Conservation (phyloP, 2,329 filamentous ascomycete species). For the Penicillium sp. region DNA sequence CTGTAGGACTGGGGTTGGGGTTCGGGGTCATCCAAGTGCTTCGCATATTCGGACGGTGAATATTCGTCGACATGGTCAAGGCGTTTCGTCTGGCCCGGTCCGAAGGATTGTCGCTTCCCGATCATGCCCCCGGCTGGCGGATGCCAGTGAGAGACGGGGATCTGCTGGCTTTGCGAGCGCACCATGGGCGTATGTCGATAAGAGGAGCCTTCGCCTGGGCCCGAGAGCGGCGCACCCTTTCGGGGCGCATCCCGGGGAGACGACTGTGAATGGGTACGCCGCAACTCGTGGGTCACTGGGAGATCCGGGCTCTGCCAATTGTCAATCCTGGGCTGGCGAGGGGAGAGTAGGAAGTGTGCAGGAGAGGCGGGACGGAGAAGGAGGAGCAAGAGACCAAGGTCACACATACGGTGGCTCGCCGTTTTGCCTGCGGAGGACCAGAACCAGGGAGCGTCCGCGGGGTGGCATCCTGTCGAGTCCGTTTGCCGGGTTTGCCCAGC, state of each 20-base stretch:
- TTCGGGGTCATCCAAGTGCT: conserved; percentile 39
- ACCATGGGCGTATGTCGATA: conserved; percentile 41
- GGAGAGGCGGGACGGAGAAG: conserved; percentile 27
- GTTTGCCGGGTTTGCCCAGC: conserved; percentile 45
- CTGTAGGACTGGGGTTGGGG: conserved; percentile 27
- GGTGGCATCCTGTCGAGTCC: conserved; percentile 44
- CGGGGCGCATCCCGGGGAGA: conserved; percentile 34
- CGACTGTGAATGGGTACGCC: conserved; percentile 35
- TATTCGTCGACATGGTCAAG: conserved; percentile 47
- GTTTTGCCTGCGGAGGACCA: conserved; percentile 46
- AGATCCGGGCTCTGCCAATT: conserved; percentile 47
- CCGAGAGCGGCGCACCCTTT: conserved; percentile 31
- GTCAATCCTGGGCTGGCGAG: conserved; percentile 46
- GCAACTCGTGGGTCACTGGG: conserved; percentile 36
- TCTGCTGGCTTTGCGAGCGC: conserved; percentile 45
- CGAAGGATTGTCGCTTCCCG: conserved; percentile 38
- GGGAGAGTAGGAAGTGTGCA: conserved; percentile 29
- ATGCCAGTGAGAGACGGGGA: conserved; percentile 37
- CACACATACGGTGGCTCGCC: conserved; percentile 51
- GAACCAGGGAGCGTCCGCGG: conserved; percentile 45
- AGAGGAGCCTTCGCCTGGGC: conserved; percentile 28
- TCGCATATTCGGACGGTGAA: conserved; percentile 48
- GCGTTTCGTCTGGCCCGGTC: conserved; percentile 30
- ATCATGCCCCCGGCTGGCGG: conserved; percentile 27
- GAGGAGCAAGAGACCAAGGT: conserved; percentile 43